Evolutionary conservation across 306 rosid species (phyloP).

Genomic region (Sicyos edulis): DNA sequence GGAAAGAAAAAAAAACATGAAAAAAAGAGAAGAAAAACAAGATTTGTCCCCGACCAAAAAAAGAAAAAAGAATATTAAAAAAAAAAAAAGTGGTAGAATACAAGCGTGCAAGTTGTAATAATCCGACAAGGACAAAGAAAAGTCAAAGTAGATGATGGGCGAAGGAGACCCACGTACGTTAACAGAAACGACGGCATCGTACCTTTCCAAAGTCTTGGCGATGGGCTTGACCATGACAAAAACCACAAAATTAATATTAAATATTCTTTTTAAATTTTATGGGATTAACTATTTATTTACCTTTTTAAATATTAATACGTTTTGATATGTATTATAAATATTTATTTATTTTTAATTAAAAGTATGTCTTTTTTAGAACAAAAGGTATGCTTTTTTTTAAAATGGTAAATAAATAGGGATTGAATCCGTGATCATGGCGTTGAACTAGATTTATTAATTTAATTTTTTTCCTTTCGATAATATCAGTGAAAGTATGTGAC

Average conservation of each 20-base stretch:
- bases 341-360: too few species aligned
- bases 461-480: too few species aligned
- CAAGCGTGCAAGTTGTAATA: background rate
- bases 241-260: background rate
- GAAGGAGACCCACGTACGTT: conserved; percentile 13
- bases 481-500: too few species aligned
- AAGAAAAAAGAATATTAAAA: background rate
- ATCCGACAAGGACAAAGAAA: background rate
- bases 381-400: too few species aligned
- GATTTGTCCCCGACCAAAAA: background rate
- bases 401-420: too few species aligned
- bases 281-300: too few species aligned
- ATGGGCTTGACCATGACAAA: conserved; percentile 17
- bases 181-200: conserved; percentile 18
- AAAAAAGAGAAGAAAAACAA: background rate
- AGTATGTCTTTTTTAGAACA: too few species aligned
- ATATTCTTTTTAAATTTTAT: too few species aligned
- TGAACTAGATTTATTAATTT: too few species aligned
- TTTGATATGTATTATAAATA: too few species aligned
- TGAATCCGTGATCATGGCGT: too few species aligned
- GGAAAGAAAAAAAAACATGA: background rate
- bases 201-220: background rate
- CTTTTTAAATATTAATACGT: too few species aligned
- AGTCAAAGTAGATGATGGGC: conserved; percentile 3
- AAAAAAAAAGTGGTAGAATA: background rate